Conservation (phyloP, 2,329 filamentous ascomycete genomes). For the Leptosphaerulina australis region DNA sequence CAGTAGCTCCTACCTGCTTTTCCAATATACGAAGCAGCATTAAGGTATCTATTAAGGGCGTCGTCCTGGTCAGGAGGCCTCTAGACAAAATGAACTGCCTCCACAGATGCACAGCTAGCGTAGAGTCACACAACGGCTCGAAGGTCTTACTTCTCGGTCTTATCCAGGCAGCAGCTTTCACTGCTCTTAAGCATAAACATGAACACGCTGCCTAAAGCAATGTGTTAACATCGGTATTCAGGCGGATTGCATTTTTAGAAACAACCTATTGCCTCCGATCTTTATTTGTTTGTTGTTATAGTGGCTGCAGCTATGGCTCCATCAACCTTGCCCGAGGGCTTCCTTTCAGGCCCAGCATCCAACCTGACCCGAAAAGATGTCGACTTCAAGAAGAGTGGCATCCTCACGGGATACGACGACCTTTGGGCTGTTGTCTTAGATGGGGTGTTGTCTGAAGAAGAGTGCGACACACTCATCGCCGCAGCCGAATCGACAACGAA, state of each 20-base stretch:
- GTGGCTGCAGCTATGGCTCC: constrained; percentile 23
- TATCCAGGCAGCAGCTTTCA: constrained; percentile 25
- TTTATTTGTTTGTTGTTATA: background rate
- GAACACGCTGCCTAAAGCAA: background rate
- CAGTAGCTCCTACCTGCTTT: constrained; percentile 12
- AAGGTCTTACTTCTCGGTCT: constrained; percentile 10
- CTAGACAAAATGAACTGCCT: too few species aligned
- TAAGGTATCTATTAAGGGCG: too few species aligned
- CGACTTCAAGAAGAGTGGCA: constrained; percentile 55
- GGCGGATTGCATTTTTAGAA: background rate
- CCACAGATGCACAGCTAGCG: background rate
- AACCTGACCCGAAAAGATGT: constrained; percentile 58
- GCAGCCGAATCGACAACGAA: constrained; percentile 40
- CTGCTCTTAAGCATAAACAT: constrained; percentile 8
- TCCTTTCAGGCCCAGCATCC: constrained; percentile 55
- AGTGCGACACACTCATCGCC: constrained; percentile 58
- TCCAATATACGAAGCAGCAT: background rate
- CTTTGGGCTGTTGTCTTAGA: constrained; percentile 68
- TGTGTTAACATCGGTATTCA: background rate
- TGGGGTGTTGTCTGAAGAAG: constrained; percentile 64
- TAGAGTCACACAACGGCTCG: constrained; percentile 9
- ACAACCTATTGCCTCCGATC: background rate
- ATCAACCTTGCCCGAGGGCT: constrained; percentile 54
- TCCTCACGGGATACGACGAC: constrained; percentile 60
- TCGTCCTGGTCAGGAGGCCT: too few species aligned